Evolutionary conservation across 2,329 filamentous ascomycete species (phyloP), one percentile per base, ranked within the genome.

Genomic region (Pestalotiopsis sp.): DNA sequence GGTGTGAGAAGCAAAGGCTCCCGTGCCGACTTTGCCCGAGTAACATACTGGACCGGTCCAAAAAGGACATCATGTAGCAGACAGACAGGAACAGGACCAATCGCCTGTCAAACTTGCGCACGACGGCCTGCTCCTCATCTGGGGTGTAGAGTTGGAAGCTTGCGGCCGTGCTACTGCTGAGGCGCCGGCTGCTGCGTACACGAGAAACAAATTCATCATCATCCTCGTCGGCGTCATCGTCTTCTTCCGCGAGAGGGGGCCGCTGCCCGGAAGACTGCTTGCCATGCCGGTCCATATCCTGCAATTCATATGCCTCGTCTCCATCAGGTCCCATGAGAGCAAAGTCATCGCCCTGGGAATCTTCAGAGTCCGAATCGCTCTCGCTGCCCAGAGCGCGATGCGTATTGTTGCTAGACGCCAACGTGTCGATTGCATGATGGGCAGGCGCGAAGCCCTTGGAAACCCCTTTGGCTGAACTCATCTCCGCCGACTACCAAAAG

Each of bases 31-130:
- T 12, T n/a, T 52, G 17, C 45, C 3, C 20, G 45, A 52, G 45
- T 52, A 9, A 52, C 45, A 17, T 83, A 94, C 93, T 97, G 20
- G 93, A 95, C 72, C 94, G 87, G 79, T 97, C 94, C 72, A 97
- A 81, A 77, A 97, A 97, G 71, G 91, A 92, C 70, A 97, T 83
- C 84, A 97, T 87, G 77, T 96, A 98, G 13, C 97, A 85, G 69
- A 95, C 78, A 12, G 93, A 92, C 71, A 97, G 86, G 77, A 97
- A 97, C 1, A 93, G 78, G 5, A 97, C 93, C 66, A 98, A 85
- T 72, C 87, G 88, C 68, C 88, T 85, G 78, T 97, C 94, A 73
- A 97, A 89, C 81, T 93, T 94, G 75, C 84, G 85, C 68, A 94
- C 85, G 9, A 97, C 90, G 3, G 84, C 83, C 25, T 79, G 82